Base-by-base conservation (phyloP, 1,284 basidiomycete species). In the Agaricales sp. region DNA sequence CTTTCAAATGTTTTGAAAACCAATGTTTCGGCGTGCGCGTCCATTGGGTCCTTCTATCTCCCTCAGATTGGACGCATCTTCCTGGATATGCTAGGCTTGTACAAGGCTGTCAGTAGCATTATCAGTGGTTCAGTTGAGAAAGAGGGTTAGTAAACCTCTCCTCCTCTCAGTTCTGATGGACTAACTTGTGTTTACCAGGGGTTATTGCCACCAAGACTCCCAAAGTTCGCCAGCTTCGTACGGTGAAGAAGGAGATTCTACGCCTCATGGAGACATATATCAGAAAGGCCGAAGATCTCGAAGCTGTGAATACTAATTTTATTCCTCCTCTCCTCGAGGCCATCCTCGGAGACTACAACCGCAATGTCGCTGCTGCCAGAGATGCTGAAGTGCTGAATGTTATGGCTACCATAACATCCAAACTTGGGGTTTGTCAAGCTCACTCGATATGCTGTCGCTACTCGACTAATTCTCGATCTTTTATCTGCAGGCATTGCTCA, bases 371-470 rank as follows among this genome's bases (percentile, higher is more conserved):
- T 1, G 78, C 86, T 16, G 94, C 96, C 6, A 74, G 96, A 53
- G 96, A 99, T 60, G 94, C 96, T 8, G 96, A 99, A 66, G 96
- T 99, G 3, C 73, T 99, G 55, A 96, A 97, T 63, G 91, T 97
- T 46, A 96, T 98, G 87, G 89, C 94, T 23, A 94, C 93, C n/a
- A 97, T 99, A 58, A 94, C 89, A 23, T 73, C 75, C 25, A 80
- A 89, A 57, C 78, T 97, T 35, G 90, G 88, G 52, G 91, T 93
- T 65, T 61, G 86, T n/a, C n/a, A n/a, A n/a, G n/a, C n/a, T n/a
- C n/a, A n/a, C n/a, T n/a, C n/a, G n/a, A n/a, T n/a, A n/a, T n/a
- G n/a, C n/a, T n/a, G n/a, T n/a, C n/a, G n/a, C n/a, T n/a, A n/a
- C n/a, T 70, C 14, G 52, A 41, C 50, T 35, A 44, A 30, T 18